phyloP scores from a whole-genome alignment of 768 basidiomycete species.

The Naganishia kalamii region DNA sequence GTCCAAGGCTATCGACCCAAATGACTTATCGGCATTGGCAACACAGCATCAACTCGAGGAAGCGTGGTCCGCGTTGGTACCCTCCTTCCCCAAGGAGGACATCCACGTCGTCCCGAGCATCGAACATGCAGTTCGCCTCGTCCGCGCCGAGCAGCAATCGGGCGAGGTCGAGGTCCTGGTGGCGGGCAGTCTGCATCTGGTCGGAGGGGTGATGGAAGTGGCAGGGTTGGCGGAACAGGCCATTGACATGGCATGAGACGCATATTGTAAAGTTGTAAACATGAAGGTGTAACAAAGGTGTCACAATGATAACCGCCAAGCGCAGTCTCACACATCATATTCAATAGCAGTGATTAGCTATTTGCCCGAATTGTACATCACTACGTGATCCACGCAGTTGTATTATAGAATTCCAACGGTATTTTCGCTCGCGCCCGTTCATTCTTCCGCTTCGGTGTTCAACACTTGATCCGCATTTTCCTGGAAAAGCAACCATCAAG shows the following conservation, averaged over 20 bases:
- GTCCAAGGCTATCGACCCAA: constrained; percentile 58
- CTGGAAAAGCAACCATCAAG: neutral
- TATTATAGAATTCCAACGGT: neutral
- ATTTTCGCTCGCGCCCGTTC: neutral
- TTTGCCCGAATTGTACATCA: too few species aligned
- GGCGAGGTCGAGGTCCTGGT: constrained; percentile 66
- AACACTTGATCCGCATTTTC: constrained; percentile 11
- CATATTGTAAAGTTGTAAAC: too few species aligned
- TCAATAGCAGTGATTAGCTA: too few species aligned
- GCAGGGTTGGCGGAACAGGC: constrained; percentile 64
- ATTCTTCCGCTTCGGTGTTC: constrained; percentile 3
- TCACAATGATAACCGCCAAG: too few species aligned
- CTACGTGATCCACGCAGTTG: neutral
- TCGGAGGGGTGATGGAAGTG: constrained; percentile 89
- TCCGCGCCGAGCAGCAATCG: constrained; percentile 50
- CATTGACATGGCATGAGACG: constrained; percentile 37
- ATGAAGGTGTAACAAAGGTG: too few species aligned
- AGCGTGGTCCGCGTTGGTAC: constrained; percentile 64
- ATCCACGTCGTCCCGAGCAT: constrained; percentile 80
- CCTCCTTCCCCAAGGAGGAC: constrained; percentile 57
- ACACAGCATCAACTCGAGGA: constrained; percentile 69
- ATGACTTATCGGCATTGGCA: constrained; percentile 61
- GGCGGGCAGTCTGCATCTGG: constrained; percentile 83
- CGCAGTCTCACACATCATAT: too few species aligned
- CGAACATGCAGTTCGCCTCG: constrained; percentile 72